Evolutionary conservation across 2,329 filamentous ascomycete genomes (phyloP).

Genomic region (Fusarium paranaense): DNA sequence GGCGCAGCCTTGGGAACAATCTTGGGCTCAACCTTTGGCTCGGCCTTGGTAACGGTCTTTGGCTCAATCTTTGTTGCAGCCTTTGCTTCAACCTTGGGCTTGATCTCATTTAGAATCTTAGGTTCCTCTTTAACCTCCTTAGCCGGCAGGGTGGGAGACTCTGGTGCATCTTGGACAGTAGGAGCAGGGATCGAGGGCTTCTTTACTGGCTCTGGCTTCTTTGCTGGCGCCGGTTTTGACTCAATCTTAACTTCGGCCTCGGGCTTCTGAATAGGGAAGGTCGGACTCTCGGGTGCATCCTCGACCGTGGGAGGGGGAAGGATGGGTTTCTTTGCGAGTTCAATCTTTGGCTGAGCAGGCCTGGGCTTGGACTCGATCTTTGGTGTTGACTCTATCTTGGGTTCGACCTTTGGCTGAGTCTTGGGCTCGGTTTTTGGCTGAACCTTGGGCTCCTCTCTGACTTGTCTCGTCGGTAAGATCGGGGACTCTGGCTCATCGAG

Average conservation of each 20-base stretch:
- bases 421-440: not conserved
- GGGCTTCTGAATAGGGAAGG: not conserved
- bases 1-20: not conserved
- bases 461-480: not conserved
- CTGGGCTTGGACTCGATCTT: not conserved
- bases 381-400: not conserved
- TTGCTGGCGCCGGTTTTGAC: not conserved
- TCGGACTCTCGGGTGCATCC: not conserved
- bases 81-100: not conserved
- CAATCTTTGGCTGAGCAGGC: not conserved
- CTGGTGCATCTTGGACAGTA: not conserved
- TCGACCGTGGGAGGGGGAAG: not conserved
- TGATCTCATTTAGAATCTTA: not conserved
- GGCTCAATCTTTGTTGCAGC: not conserved
- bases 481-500: not conserved
- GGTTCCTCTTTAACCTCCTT: not conserved
- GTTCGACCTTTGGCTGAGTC: not conserved
- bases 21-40: not conserved
- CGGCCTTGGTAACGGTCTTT: not conserved
- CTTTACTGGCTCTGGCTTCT: not conserved
- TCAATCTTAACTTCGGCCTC: not conserved
- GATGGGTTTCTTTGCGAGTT: not conserved
- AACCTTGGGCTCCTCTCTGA: not conserved
- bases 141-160: not conserved
- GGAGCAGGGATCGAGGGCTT: slow-evolving; percentile 8